These are phyloP conservation scores for Leccinum longicurvipes DNA, from an alignment of 768 basidiomycete genomes.

Conservation along the genomic window DNA sequence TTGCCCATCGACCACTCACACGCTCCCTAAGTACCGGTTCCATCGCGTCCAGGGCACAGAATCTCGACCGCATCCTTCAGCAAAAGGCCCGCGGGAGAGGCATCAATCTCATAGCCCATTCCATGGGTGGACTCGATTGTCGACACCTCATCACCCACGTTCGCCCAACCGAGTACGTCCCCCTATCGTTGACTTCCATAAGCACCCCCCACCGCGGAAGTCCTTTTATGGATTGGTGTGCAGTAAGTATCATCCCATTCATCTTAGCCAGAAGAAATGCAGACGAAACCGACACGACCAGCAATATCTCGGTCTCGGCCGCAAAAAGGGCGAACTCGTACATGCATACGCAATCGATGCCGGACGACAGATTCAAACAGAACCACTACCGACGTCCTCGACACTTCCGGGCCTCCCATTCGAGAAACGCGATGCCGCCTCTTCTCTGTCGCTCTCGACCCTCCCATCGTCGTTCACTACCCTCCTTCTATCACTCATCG, in stretches of 20 bases:
- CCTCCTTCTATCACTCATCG: conserved; percentile 81
- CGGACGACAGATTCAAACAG: not conserved
- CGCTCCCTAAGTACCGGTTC: conserved; percentile 74
- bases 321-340: conserved; percentile 34
- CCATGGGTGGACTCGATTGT: conserved; percentile 97
- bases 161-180: conserved; percentile 76
- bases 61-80: conserved; percentile 69
- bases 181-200: conserved; percentile 83
- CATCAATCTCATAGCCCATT: conserved; percentile 92
- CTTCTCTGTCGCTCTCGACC: conserved; percentile 52
- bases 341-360: not conserved
- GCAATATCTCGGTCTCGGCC: conserved; percentile 92
- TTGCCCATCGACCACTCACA: not conserved
- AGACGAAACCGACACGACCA: conserved; percentile 30
- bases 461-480: conserved; percentile 85
- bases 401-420: not conserved
- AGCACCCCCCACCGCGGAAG: conserved; percentile 94
- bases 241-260: conserved; percentile 43
- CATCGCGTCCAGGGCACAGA: conserved; percentile 73
- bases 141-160: conserved; percentile 88
- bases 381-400: not conserved
- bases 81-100: conserved; percentile 67
- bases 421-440: conserved; percentile 32
- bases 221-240: conserved; percentile 99
- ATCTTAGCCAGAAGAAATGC: conserved; percentile 5